Percentiles rank a stretch among this genome's conserved stretches.
Conservation (phyloP, 176 grass and related monocot genomes). For the Saccharum spontaneum region DNA sequence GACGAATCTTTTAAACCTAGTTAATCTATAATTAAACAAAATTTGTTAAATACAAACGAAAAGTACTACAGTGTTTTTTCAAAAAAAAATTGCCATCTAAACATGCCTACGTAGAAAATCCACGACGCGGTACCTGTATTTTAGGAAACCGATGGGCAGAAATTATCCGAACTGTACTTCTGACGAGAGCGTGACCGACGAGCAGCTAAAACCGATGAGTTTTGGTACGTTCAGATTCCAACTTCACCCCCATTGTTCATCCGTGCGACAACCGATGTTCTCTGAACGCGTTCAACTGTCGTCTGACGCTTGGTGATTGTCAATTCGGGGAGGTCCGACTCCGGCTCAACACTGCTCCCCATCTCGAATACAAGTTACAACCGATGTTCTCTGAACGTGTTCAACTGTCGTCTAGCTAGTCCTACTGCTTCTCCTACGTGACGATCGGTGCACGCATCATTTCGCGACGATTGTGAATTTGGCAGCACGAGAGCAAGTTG, state of each 20-base stretch:
- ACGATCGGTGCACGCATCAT: not conserved
- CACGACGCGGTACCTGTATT: not conserved
- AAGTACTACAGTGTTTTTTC: too few relatives aligned
- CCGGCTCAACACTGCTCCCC: not conserved
- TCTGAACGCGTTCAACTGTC: slow-evolving; percentile 24
- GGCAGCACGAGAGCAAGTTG: too few relatives aligned
- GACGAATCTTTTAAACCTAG: too few relatives aligned
- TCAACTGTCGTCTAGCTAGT: too few relatives aligned
- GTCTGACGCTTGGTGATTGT: not conserved
- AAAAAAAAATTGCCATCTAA: too few relatives aligned
- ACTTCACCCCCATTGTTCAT: not conserved
- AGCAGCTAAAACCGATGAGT: not conserved
- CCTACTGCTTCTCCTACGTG: not conserved
- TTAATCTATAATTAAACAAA: too few relatives aligned
- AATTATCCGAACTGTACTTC: not conserved
- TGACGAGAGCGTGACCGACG: not conserved
- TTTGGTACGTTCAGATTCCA: not conserved
- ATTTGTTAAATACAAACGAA: too few relatives aligned
- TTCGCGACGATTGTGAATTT: not conserved
- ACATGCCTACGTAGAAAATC: not conserved
- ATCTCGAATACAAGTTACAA: not conserved
- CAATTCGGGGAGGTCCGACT: not conserved
- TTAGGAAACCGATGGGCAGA: not conserved
- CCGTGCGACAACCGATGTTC: not conserved
- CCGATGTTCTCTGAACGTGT: too few relatives aligned